phyloP scores from a whole-genome alignment of 768 basidiomycete species.

The Kwoniella mangroviensis region DNA sequence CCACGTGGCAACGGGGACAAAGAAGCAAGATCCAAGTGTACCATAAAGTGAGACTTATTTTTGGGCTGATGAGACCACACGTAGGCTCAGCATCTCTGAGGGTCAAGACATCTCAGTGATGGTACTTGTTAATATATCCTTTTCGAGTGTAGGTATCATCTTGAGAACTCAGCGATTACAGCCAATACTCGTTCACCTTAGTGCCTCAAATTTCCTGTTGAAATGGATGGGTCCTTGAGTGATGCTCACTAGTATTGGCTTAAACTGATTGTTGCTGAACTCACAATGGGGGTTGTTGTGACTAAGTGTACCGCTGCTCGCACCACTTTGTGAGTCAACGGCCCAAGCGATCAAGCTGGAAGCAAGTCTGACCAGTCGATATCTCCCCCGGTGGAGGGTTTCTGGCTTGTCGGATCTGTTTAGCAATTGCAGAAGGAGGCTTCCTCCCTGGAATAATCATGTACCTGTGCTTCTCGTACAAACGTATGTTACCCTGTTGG shows the following conservation, averaged over 20 bases:
- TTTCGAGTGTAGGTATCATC: neutral
- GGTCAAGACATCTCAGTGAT: no score
- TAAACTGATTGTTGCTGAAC: neutral
- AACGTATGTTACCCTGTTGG: neutral
- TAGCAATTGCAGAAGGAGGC: slow-evolving; percentile 1
- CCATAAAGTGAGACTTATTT: no score
- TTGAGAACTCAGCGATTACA: no score
- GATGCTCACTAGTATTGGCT: neutral
- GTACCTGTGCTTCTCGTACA: slow-evolving; percentile 11
- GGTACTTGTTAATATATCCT: no score
- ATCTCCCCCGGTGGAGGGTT: neutral
- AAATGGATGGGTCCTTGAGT: neutral
- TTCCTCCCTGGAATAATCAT: neutral
- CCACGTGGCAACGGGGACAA: no score
- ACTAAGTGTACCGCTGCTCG: slow-evolving; percentile 8
- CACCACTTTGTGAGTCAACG: neutral
- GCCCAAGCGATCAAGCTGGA: neutral
- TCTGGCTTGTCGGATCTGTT: slow-evolving; percentile 1
- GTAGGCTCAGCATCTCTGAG: slow-evolving; percentile 3
- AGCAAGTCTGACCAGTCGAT: neutral
- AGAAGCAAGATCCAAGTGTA: no score
- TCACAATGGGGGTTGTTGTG: neutral
- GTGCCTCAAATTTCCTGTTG: slow-evolving; percentile 4
- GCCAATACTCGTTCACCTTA: neutral
- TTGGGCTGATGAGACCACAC: neutral